Percentiles rank a stretch among this genome's conserved stretches.
Conservation (phyloP, 805 yeast genomes). For the Saccharomycopsis guyanensis region DNA sequence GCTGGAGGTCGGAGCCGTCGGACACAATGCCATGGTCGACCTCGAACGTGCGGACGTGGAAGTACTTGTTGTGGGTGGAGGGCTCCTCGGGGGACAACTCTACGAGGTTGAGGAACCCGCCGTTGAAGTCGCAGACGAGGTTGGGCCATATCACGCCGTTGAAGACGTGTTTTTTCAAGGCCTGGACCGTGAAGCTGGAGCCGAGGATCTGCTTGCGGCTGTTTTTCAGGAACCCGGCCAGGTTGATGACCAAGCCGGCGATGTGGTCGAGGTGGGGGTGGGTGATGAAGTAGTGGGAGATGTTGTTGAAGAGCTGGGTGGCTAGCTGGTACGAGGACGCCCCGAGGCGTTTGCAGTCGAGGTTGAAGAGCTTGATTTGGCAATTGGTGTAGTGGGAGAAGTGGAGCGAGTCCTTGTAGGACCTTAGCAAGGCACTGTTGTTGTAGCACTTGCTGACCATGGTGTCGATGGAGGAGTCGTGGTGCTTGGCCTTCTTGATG, state of each 20-base stretch:
- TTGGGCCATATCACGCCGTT: constrained; percentile 82
- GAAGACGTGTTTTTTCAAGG: constrained; percentile 50
- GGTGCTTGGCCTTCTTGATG: neutral
- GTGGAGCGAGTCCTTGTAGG: constrained; percentile 30
- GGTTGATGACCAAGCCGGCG: constrained; percentile 58
- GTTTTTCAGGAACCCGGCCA: constrained; percentile 42
- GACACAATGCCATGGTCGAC: constrained; percentile 36
- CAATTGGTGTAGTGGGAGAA: constrained; percentile 26
- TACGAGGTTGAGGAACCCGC: constrained; percentile 25
- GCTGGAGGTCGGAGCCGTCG: constrained; percentile 28
- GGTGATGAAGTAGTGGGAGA: constrained; percentile 49
- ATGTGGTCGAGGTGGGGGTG: constrained; percentile 87
- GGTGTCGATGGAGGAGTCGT: constrained; percentile 4
- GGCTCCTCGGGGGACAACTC: constrained; percentile 9
- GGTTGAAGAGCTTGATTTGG: constrained; percentile 27
- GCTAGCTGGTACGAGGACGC: constrained; percentile 29
- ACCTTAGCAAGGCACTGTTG: constrained; percentile 21
- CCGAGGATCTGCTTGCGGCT: constrained; percentile 45
- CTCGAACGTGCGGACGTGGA: constrained; percentile 29
- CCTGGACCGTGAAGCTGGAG: constrained; percentile 40
- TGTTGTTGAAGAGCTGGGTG: constrained; percentile 28
- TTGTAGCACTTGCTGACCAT: constrained; percentile 11
- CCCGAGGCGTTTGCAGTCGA: constrained; percentile 2
- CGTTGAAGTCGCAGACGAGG: constrained; percentile 27
- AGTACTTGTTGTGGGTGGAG: constrained; percentile 15